Conservation (phyloP, 108 stramenopile genomes). For the Fragilaria radians region DNA sequence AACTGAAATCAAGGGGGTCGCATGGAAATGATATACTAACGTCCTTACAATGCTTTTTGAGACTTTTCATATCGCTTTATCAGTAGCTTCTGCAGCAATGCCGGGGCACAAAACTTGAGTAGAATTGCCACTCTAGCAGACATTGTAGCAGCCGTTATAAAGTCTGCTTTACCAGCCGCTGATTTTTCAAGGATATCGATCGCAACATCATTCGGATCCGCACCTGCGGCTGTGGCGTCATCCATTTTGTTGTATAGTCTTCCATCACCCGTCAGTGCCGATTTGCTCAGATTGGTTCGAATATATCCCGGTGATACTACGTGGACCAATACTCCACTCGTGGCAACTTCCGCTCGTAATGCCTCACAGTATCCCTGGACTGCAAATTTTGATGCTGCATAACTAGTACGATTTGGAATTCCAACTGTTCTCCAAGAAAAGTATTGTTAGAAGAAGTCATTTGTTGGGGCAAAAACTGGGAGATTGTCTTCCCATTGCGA, state of each 20-base stretch:
- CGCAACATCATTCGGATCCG: slow-evolving; percentile 71
- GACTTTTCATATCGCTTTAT: slow-evolving; percentile 64
- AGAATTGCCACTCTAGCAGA: slow-evolving; percentile 59
- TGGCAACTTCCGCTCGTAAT: slow-evolving; percentile 66
- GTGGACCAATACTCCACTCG: slow-evolving; percentile 49
- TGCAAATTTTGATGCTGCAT: slow-evolving; percentile 81
- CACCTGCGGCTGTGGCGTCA: slow-evolving; percentile 61
- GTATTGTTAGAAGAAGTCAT: not conserved
- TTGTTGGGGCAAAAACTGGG: not conserved
- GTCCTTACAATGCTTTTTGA: not conserved
- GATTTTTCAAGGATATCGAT: slow-evolving; percentile 37
- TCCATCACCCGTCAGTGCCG: slow-evolving; percentile 74
- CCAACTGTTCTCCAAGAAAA: too few species aligned
- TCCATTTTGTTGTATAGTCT: slow-evolving; percentile 62
- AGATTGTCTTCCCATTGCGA: not conserved
- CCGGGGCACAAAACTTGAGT: slow-evolving; percentile 58
- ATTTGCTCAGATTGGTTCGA: slow-evolving; percentile 51
- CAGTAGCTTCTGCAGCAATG: slow-evolving; percentile 46
- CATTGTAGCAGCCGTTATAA: slow-evolving; percentile 60
- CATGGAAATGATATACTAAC: too few species aligned
- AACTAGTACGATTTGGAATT: slow-evolving; percentile 66
- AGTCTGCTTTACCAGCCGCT: slow-evolving; percentile 43
- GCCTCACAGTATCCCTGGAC: slow-evolving; percentile 84
- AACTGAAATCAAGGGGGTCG: too few species aligned
- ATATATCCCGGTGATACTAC: slow-evolving; percentile 75